Base-by-base conservation (phyloP, 139 green algal species). In the Chlorella sp. region DNA sequence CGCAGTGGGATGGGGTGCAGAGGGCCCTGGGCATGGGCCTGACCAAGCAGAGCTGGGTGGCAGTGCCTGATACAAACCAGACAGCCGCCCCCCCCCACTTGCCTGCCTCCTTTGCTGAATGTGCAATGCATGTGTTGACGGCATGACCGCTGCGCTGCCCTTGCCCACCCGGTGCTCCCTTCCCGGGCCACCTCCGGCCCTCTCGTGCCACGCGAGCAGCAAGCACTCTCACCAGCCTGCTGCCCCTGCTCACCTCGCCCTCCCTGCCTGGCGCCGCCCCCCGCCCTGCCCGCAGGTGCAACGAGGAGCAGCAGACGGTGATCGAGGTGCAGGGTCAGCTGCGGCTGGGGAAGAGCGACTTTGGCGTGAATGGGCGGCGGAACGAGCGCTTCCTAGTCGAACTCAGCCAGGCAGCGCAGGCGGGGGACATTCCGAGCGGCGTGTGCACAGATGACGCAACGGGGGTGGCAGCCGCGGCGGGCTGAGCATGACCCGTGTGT, bases 291-390 rank as follows among this genome's bases (percentile, higher is more conserved):
- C 60, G 77, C 86, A 90, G 86, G 86, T 90, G 86, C 77, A 83
- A 89, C 32, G 48, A 89, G 28, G 14, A 53, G 53, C 28, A 24
- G 30, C 78, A 83, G 37, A 48, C 61, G 39, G 76, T 91, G 61
- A 34, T 91, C 18, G 89, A 91, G 69, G 89, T 82, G 82, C 89
- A 91, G 89, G n/a, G 61, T 3, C 89, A 91, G 85, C 85, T 91
- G 40, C 89, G 89, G 21, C 9, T 91, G 30, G 89, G 89, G 9
- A 34, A 34, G 61, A 86, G 66, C 77, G 89, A 91, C 77, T 34
- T 91, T 16, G 83, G 82, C 1, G 82, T 89, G 11, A 89, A 89
- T n/a, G 83, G 18, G 61, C 89, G 89, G 82, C 84, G 89, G 30
- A 91, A 91, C 71, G 37, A 80, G 84, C 39, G 68, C 11, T 85